Percentiles rank a stretch among this genome's conserved stretches.
Evolutionary conservation across 2,329 filamentous ascomycete species (phyloP).

Genomic region (Penicillium sp.): DNA sequence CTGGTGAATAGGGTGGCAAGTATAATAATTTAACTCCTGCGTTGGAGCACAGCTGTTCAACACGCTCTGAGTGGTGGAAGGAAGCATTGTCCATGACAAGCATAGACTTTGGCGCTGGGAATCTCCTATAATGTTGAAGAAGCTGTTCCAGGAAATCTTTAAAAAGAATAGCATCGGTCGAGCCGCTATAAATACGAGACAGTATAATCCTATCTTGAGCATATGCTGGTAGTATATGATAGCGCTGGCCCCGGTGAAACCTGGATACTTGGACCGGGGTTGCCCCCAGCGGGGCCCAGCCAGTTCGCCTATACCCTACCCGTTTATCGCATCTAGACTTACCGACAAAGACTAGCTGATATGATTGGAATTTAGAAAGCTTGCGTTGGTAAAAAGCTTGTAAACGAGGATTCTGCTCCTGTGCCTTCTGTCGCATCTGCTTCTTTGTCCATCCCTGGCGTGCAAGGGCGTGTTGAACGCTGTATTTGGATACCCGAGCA

Average conservation of each 20-base stretch:
- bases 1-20: no score
- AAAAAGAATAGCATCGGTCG: slow-evolving; percentile 1
- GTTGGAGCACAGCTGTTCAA: not conserved
- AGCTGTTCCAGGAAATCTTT: slow-evolving; percentile 7
- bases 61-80: not conserved
- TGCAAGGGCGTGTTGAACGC: not conserved
- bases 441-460: not conserved
- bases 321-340: slow-evolving; percentile 10
- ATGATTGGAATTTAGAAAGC: slow-evolving; percentile 1
- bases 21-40: no score
- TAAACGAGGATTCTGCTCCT: slow-evolving; percentile 5
- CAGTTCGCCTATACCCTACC: slow-evolving; percentile 1
- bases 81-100: slow-evolving; percentile 10
- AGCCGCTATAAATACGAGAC: not conserved
- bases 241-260: slow-evolving; percentile 6
- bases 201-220: slow-evolving; percentile 3
- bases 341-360: slow-evolving; percentile 3
- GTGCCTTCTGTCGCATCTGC: not conserved
- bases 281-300: slow-evolving; percentile 4
- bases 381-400: slow-evolving; percentile 3
- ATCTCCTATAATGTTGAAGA: slow-evolving; percentile 3
- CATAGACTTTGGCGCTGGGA: slow-evolving; percentile 6
- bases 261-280: slow-evolving; percentile 5
- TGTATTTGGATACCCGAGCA: not conserved
- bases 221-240: slow-evolving; percentile 11